Conservation (phyloP, 768 basidiomycete genomes). For the Baorangia bicolor region DNA sequence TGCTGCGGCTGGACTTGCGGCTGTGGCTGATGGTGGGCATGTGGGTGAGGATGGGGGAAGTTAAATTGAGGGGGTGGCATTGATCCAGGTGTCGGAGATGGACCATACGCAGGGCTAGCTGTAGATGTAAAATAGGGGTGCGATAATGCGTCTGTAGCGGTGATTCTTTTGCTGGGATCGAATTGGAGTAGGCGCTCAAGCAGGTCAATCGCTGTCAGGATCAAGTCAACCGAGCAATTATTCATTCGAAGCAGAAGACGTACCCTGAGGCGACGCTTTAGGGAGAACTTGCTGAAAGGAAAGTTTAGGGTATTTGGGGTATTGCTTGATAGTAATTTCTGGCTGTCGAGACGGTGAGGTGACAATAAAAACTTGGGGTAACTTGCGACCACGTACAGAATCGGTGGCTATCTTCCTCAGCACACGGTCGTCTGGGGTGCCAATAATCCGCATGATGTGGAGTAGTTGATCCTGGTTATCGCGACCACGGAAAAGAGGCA, state of each 20-base stretch:
- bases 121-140: constrained; percentile 88
- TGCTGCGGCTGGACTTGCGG: constrained; percentile 43
- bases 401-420: constrained; percentile 88
- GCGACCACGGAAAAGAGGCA: constrained; percentile 93
- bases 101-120: constrained; percentile 32
- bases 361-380: neutral
- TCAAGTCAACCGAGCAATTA: constrained; percentile 1
- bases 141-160: constrained; percentile 85
- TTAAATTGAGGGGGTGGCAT: constrained; percentile 71
- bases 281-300: constrained; percentile 78
- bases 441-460: constrained; percentile 96
- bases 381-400: constrained; percentile 54
- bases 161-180: constrained; percentile 88
- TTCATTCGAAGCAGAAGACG: neutral
- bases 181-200: constrained; percentile 95
- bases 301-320: constrained; percentile 84
- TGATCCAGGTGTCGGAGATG: constrained; percentile 44
- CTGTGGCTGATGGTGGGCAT: constrained; percentile 49
- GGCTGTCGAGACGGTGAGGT: constrained; percentile 48
- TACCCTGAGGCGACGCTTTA: constrained; percentile 84
- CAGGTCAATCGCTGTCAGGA: constrained; percentile 72
- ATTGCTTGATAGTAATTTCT: constrained; percentile 80
- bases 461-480: constrained; percentile 98
- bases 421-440: constrained; percentile 87
- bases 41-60: constrained; percentile 61